Evolutionary conservation across 352 stramenopile genomes (phyloP), one percentile per base, ranked within the genome.

Genomic region (Phytophthora fragariaefolia): DNA sequence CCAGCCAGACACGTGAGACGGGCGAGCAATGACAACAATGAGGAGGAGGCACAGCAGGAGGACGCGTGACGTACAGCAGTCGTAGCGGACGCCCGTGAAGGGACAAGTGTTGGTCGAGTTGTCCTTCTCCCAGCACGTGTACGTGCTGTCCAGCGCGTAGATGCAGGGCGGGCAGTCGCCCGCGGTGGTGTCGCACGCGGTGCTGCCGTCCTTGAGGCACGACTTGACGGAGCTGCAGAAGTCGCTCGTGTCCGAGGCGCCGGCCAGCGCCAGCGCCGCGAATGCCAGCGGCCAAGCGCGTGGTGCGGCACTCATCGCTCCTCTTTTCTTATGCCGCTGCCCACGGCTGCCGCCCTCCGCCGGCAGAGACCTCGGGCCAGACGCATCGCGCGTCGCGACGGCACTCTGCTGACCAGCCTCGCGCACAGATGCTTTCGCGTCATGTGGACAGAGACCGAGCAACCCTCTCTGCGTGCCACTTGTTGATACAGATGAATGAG

Each of bases 41-140:
- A 43, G 62, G 18, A 53, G 9, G 52, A 57, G 23, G 34, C 40
- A 26, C 36, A 3, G 27, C 12, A 1, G 34, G 9, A 43, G 34
- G 9, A 20, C 8, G 34, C 34, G 8, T 6, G 6, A 88, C 83
- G 66, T 81, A 91, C 83, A 85, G 74, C 83, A 92, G 61, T 92
- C 83, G 55, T 90, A 90, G 58, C 82, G 77, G 28, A 87, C 75
- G 54, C 75, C 77, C 15, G 79, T 83, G 69, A 84, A 92, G 1
- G 80, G 83, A 27, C 83, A 92, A 10, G 83, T 83, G 60, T 87
- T 87, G 73, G 77, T 87, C 13, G 72, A 71, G 49, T 73, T 73
- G 65, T 87, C 71, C 66, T 92, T 90, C 56, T 85, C 76, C 66
- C 71, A 92, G 73, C 83, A 92, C 28, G 74, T 79, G 74, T 74